A percentile compares a stretch with the other conserved stretches of the same genome.
These are phyloP conservation scores for Laburnicola sp. DNA, from an alignment of 2,329 filamentous ascomycete species.

Conservation along the genomic window DNA sequence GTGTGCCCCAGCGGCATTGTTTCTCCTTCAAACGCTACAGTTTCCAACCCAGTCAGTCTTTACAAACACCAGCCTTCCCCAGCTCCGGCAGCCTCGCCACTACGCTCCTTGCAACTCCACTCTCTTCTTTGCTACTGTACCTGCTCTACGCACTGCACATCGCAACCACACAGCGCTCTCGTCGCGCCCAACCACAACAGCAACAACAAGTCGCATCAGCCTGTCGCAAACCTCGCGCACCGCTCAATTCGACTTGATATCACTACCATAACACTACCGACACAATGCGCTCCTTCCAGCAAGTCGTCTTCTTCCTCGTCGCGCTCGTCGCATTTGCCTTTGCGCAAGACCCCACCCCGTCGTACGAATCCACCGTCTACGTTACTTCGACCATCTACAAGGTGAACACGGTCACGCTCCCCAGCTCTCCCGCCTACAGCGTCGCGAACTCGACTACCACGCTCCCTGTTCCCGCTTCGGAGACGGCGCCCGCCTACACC, in stretches of 20 bases:
- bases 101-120: constrained; percentile 15
- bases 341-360: constrained; percentile 28
- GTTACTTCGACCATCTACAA: constrained; percentile 44
- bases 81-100: constrained; percentile 15
- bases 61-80: constrained; percentile 6
- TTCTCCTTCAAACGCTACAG: constrained; percentile 27
- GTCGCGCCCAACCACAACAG: constrained; percentile 3
- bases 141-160: neutral
- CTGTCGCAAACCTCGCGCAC: constrained; percentile 3
- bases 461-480: constrained; percentile 27
- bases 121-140: constrained; percentile 9
- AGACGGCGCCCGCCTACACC: constrained; percentile 15
- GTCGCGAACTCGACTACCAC: constrained; percentile 41
- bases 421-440: constrained; percentile 31
- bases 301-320: constrained; percentile 39
- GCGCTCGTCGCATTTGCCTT: constrained; percentile 38
- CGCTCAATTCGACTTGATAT: neutral
- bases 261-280: constrained; percentile 5
- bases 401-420: constrained; percentile 44
- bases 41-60: constrained; percentile 25
- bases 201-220: constrained; percentile 16
- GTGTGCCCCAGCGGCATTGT: constrained; percentile 25
- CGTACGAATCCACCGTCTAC: constrained; percentile 43
- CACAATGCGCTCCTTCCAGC: constrained; percentile 44
- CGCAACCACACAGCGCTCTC: neutral